Conservation (phyloP, 257 asterid species). For the Solanum piurae region DNA sequence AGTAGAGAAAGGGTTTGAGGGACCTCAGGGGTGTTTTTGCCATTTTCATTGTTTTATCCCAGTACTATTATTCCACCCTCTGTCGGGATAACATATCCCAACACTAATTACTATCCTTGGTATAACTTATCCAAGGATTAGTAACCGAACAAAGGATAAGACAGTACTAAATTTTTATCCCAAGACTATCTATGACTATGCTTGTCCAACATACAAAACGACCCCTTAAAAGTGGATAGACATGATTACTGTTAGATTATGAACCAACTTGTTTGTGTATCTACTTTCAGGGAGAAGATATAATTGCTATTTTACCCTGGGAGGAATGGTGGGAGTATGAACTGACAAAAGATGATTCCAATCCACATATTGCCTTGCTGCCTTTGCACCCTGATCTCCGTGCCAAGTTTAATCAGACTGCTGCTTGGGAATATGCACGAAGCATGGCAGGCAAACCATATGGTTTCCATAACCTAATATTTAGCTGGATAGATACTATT, state of each 20-base stretch:
- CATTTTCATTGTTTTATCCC: neutral
- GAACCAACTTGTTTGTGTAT: neutral
- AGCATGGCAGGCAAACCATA: conserved; percentile 77
- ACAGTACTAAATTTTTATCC: neutral
- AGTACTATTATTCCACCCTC: neutral
- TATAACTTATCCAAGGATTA: neutral
- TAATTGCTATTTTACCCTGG: conserved; percentile 83
- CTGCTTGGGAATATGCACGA: conserved; percentile 89
- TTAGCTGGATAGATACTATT: conserved; percentile 91
- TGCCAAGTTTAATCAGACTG: conserved; percentile 69
- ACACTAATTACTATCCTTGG: neutral
- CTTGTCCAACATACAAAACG: neutral
- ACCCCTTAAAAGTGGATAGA: neutral
- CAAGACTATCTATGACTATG: neutral
- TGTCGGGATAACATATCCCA: neutral
- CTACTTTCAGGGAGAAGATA: conserved; percentile 57
- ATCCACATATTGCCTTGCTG: conserved; percentile 86
- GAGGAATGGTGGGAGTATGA: conserved; percentile 92
- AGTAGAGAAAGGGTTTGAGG: neutral
- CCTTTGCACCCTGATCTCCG: conserved; percentile 71
- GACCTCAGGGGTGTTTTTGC: neutral
- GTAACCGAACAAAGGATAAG: neutral
- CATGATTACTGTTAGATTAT: neutral
- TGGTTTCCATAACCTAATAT: conserved; percentile 88
- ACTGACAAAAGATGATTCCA: conserved; percentile 63